Conservation (phyloP, 106 monocot species). For the Acanthochlamys bracteata region DNA sequence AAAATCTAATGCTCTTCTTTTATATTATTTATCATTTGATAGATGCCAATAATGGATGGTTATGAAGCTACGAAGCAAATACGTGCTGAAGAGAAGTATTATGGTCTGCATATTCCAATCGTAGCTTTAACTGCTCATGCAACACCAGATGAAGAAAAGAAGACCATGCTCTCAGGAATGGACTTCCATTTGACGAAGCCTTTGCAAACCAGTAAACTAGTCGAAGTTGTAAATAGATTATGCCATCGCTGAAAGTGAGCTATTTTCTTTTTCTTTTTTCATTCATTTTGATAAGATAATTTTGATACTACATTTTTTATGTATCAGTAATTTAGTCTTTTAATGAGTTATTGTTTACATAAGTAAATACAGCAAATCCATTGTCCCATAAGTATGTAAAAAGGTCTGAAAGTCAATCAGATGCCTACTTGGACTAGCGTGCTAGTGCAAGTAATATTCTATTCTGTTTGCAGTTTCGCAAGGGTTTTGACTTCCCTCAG, state of each 20-base stretch:
- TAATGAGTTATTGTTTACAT: too few relatives aligned
- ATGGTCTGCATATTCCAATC: slow-evolving; percentile 65
- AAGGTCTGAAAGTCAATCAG: too few relatives aligned
- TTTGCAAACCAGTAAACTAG: slow-evolving; percentile 14
- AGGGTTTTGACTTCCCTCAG: too few relatives aligned
- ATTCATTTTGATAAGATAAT: too few relatives aligned
- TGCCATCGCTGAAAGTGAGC: not conserved
- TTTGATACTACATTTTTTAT: too few relatives aligned
- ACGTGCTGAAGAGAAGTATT: slow-evolving; percentile 42
- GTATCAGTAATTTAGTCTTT: too few relatives aligned
- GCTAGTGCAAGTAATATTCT: too few relatives aligned
- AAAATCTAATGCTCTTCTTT: not conserved
- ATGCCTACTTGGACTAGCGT: too few relatives aligned
- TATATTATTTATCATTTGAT: slow-evolving; percentile 1
- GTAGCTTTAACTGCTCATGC: slow-evolving; percentile 60
- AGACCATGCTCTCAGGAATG: slow-evolving; percentile 43
- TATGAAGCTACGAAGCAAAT: slow-evolving; percentile 74
- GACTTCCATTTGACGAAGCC: slow-evolving; percentile 67
- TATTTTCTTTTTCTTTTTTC: too few relatives aligned
- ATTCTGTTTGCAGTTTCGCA: too few relatives aligned
- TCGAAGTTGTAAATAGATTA: slow-evolving; percentile 26
- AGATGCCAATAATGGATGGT: slow-evolving; percentile 97
- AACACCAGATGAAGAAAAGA: slow-evolving; percentile 29
- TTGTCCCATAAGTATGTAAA: too few relatives aligned
- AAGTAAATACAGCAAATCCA: too few relatives aligned